Evolutionary conservation across 805 yeast species (phyloP), one percentile per base, ranked within the genome.

Genomic region (Metschnikowia cerradonensis): DNA sequence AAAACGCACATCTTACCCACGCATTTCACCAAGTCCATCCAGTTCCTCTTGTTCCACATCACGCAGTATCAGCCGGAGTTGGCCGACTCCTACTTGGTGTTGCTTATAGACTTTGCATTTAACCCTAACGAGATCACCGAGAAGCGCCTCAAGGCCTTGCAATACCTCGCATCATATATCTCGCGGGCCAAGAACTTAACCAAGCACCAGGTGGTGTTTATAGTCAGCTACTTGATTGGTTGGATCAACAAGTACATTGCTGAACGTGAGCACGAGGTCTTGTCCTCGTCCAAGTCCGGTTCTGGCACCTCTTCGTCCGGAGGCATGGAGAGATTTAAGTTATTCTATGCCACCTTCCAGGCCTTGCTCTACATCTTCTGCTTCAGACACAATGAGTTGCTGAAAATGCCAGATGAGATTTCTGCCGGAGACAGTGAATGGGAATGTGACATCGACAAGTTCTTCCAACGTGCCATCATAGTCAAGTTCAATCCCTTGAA

Each of bases 401-500:
- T 79, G 56, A 71, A 67, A 39, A 64, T 44, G 26, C 52, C 47
- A 15, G 60, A 54, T 15, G 57, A 51, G 8, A 47, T 44, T 2
- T 32, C 47, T 10, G 43, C 38, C 4, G 14, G 70, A 20, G 71
- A 61, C 42, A 67, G 75, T 14, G 71, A 62, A 50, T 90, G 97
- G 96, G 92, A 85, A 61, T 81, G 89, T 58, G 83, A 80, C 44
- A 65, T 94, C 41, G 96, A 91, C 61, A 86, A 84, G 69, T 86
- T 94, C 56, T 90, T 91, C 72, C 96, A 87, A 66, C 78, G 95
- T 56, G 80, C 88, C 61, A 82, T 92, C 33, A 79, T 90, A 35
- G 85, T 97, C 10, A 87, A 87, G 63, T 92, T 94, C 75, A 94
- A 92, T 65, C 98, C 98, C 3, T 77, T 92, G 60, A 89, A 90